Evolutionary conservation across 2,329 filamentous ascomycete genomes (phyloP), one percentile per base, ranked within the genome.

Genomic region (Cercospora citrullina): DNA sequence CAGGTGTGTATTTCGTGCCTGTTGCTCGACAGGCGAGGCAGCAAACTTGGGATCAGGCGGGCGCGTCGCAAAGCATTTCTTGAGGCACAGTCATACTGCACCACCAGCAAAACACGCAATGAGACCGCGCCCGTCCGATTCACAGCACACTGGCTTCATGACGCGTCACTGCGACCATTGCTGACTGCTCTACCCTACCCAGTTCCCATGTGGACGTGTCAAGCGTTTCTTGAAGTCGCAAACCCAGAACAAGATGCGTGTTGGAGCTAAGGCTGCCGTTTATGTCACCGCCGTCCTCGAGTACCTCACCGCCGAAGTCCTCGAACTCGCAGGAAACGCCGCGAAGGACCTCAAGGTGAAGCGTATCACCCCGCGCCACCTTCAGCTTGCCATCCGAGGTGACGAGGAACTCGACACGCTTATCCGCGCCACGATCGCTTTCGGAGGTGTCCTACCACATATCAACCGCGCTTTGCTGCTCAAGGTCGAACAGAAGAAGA

Each of bases 271-370:
- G 87, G 95, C 95, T 72, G 94, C 95, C 74, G 95, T 99, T 77
- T 99, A 99, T 80, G 93, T 98, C 71, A 98, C 95, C 60, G 95
- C 95, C 66, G 95, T 99, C 65, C 93, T 99, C 60, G 95, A 99
- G 86, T 99, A 99, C 82, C 91, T 99, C 69, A 94, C 95, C 76
- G 95, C 95, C 75, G 95, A 99, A 87, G 97, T 99, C 77, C 93
- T 99, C 79, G 95, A 99, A 86, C 86, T 99, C 85, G 95, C 95
- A 82, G 95, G 95, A 78, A 99, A 99, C 84, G 95, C 95, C 78
- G 95, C 95, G 73, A 94, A 95, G 78, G 95, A 99, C 86, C 97
- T 98, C 90, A 99, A 99, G 92, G 98, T 98, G 91, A 99, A 94
- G 74, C 94, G 95, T 91, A 99, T 99, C 86, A 99, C 98, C 71